A percentile compares a stretch with the other conserved stretches of the same genome.
phyloP scores from a whole-genome alignment of 192 early-diverging fungal genomes.

The Geranomyces michiganensis region DNA sequence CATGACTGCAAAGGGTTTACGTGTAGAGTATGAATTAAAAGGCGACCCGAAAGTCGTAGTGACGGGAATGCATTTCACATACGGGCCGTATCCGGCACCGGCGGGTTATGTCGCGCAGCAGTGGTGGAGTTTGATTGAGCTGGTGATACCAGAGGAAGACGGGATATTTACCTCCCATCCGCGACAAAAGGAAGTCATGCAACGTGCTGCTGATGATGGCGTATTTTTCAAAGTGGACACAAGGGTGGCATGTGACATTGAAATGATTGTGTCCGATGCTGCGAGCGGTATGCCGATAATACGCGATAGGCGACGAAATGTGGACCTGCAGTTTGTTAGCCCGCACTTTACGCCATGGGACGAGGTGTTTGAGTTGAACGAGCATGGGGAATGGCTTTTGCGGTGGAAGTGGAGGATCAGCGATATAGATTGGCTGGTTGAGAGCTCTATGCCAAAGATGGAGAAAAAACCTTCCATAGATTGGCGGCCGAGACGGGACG shows the following conservation, averaged over 20 bases:
- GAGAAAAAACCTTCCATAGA: slow-evolving; percentile 14
- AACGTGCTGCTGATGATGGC: slow-evolving; percentile 46
- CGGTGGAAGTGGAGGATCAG: slow-evolving; percentile 44
- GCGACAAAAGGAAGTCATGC: slow-evolving; percentile 42
- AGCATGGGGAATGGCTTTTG: slow-evolving; percentile 33
- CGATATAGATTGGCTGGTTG: slow-evolving; percentile 39
- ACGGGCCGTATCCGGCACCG: slow-evolving; percentile 50
- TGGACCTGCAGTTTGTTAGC: slow-evolving; percentile 50
- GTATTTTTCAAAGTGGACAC: slow-evolving; percentile 39
- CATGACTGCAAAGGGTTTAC: slow-evolving; percentile 11
- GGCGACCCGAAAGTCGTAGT: slow-evolving; percentile 23
- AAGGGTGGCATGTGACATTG: slow-evolving; percentile 34
- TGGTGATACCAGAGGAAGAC: slow-evolving; percentile 42
- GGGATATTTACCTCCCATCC: slow-evolving; percentile 34
- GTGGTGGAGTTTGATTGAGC: slow-evolving; percentile 44
- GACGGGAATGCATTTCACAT: slow-evolving; percentile 45
- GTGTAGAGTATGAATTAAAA: slow-evolving; percentile 13
- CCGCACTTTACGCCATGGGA: slow-evolving; percentile 60
- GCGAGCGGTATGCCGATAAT: slow-evolving; percentile 42
- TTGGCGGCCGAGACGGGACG: slow-evolving; percentile 2
- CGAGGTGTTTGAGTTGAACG: slow-evolving; percentile 42
- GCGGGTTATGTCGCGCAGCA: slow-evolving; percentile 44
- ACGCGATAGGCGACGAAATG: slow-evolving; percentile 36
- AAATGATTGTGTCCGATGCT: slow-evolving; percentile 38
- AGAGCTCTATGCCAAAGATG: slow-evolving; percentile 21